These are phyloP conservation scores for Datura wrightii DNA, from an alignment of 257 asterid species.

Conservation along the genomic window DNA sequence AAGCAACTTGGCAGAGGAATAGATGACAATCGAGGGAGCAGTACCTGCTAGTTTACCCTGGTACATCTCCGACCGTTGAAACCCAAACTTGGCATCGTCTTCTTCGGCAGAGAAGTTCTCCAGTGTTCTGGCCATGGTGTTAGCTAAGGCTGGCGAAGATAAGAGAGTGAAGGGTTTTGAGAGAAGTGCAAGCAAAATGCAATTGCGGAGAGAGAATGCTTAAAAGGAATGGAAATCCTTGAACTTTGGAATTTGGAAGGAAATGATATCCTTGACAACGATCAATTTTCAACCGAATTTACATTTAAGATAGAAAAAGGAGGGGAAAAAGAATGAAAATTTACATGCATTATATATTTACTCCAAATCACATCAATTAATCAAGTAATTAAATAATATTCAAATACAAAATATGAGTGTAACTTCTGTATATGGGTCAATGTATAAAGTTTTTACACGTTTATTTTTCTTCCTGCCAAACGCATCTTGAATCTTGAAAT, in stretches of 20 bases:
- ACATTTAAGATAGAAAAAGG: too few relatives aligned
- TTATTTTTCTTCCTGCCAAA: too few relatives aligned
- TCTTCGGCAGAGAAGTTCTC: conserved; percentile 52
- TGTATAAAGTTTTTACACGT: too few relatives aligned
- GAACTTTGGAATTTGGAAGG: background rate
- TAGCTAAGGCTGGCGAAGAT: conserved; percentile 32
- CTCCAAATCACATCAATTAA: background rate
- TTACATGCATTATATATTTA: too few relatives aligned
- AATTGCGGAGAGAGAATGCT: conserved; percentile 4
- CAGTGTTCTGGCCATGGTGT: conserved; percentile 69
- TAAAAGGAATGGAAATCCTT: conserved; percentile 17
- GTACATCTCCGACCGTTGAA: conserved; percentile 83
- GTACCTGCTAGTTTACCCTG: conserved; percentile 63
- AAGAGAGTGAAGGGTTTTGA: conserved; percentile 32
- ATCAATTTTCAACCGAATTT: background rate
- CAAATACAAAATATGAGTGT: too few relatives aligned
- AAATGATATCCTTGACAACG: background rate
- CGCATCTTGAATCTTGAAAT: background rate
- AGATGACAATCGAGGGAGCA: conserved; percentile 78
- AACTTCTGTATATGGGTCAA: too few relatives aligned
- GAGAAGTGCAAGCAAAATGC: conserved; percentile 37
- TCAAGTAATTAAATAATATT: too few relatives aligned
- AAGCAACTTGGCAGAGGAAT: conserved; percentile 87
- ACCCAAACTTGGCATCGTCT: conserved; percentile 66
- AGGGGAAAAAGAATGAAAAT: too few relatives aligned